These are phyloP conservation scores for Macrocybe gigantea DNA, from an alignment of 768 basidiomycete species.

Conservation along the genomic window DNA sequence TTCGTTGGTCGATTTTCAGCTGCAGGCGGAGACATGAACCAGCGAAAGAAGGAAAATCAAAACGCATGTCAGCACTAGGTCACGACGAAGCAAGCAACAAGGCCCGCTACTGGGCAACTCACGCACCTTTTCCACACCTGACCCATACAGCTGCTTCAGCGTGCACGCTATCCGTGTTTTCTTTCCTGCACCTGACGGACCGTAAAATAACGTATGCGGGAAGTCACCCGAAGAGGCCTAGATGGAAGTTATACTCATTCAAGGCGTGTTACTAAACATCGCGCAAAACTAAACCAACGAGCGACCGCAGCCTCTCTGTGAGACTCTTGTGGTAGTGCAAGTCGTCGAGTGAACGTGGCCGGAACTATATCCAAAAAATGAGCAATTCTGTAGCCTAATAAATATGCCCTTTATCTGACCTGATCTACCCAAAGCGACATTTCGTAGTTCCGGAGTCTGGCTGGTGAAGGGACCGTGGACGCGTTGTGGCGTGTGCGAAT, in stretches of 20 bases:
- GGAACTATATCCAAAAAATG: slow-evolving; percentile 46
- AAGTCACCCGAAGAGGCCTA: slow-evolving; percentile 91
- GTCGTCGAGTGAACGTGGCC: slow-evolving; percentile 77
- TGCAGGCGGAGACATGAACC: slow-evolving; percentile 21
- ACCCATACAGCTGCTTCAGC: slow-evolving; percentile 82
- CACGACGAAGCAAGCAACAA: neutral
- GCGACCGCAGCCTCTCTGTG: slow-evolving; percentile 70
- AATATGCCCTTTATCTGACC: slow-evolving; percentile 22
- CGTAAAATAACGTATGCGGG: slow-evolving; percentile 96
- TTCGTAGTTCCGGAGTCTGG: no score
- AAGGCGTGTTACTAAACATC: neutral
- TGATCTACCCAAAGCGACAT: slow-evolving; percentile 75
- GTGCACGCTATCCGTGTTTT: slow-evolving; percentile 95
- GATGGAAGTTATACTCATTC: neutral
- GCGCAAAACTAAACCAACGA: slow-evolving; percentile 39
- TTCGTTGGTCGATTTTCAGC: slow-evolving; percentile 97
- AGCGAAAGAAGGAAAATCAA: neutral
- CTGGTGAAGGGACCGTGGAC: no score
- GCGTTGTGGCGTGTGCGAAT: no score
- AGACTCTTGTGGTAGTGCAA: slow-evolving; percentile 86
- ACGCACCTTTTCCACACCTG: slow-evolving; percentile 85
- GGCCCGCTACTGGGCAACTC: neutral
- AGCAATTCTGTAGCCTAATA: neutral
- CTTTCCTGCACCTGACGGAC: slow-evolving; percentile 95
- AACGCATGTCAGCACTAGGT: neutral